A percentile compares a stretch with the other conserved stretches of the same genome.
These are phyloP conservation scores for Trametes punicea DNA, from an alignment of 768 basidiomycete species.

Conservation along the genomic window DNA sequence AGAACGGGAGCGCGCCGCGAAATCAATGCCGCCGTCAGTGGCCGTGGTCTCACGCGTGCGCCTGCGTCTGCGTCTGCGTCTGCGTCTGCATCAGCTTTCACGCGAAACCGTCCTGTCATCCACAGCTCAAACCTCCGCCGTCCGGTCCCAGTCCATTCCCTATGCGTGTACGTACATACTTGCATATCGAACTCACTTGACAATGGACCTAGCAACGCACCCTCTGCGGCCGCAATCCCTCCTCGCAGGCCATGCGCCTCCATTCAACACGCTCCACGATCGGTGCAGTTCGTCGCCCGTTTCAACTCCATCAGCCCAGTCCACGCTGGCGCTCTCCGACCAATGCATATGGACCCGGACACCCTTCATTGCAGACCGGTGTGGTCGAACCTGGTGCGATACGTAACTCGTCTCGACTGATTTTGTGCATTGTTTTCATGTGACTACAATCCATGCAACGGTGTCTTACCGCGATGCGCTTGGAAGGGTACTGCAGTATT, in stretches of 20 bases:
- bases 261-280: background rate
- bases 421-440: too few relatives aligned
- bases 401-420: too few relatives aligned
- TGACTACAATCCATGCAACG: too few relatives aligned
- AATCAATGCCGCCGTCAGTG: constrained; percentile 9
- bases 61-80: constrained; percentile 5
- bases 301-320: constrained; percentile 3
- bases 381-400: too few relatives aligned
- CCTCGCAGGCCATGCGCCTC: too few relatives aligned
- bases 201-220: too few relatives aligned
- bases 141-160: too few relatives aligned
- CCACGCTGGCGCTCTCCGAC: background rate
- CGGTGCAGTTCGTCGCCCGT: background rate
- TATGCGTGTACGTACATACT: too few relatives aligned
- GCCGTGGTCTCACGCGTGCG: too few relatives aligned
- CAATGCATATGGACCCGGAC: background rate
- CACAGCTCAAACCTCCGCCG: background rate
- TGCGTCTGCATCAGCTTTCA: constrained; percentile 5
- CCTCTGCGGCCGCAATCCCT: too few relatives aligned
- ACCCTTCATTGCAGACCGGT: background rate
- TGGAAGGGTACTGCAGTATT: too few relatives aligned
- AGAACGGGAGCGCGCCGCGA: constrained; percentile 8
- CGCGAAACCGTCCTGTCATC: constrained; percentile 9
- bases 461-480: too few relatives aligned
- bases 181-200: background rate